Percentiles rank a stretch among this genome's conserved stretches.
Conservation (phyloP, 495 filamentous ascomycete genomes). For the Penicillium mononematosum region DNA sequence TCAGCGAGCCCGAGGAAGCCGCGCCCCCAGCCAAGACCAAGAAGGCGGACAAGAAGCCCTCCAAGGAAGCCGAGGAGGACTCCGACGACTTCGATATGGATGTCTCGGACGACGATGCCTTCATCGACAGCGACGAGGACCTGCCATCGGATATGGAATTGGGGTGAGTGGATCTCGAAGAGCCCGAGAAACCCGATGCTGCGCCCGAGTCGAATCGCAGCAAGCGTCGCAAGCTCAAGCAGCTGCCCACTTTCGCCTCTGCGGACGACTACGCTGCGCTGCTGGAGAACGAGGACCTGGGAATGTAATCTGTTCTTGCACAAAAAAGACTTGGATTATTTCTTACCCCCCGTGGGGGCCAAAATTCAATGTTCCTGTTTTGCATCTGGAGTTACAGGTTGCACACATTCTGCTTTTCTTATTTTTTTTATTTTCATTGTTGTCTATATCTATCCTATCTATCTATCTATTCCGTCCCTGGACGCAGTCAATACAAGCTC, state of each 20-base stretch:
- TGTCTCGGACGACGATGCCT: conserved; percentile 51
- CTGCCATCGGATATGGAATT: conserved; percentile 53
- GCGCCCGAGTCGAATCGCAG: conserved; percentile 49
- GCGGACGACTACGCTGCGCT: conserved; percentile 90
- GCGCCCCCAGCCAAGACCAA: conserved; percentile 28
- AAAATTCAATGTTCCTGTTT: conserved; percentile 11
- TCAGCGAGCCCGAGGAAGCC: conserved; percentile 20
- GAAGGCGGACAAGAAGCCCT: conserved; percentile 43
- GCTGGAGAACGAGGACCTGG: conserved; percentile 71
- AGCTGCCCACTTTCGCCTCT: conserved; percentile 87
- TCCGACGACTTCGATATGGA: conserved; percentile 54
- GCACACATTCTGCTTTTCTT: neutral
- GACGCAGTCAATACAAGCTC: conserved; percentile 1
- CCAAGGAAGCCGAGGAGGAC: conserved; percentile 44
- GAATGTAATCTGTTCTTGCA: conserved; percentile 34
- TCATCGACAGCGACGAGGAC: conserved; percentile 55
- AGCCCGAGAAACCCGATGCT: conserved; percentile 40
- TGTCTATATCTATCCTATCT: conserved; percentile 3
- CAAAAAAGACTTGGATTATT: conserved; percentile 1
- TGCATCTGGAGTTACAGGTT: conserved; percentile 12
- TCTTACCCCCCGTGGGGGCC: conserved; percentile 7
- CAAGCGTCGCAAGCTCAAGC: conserved; percentile 81
- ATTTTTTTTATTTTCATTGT: conserved; percentile 5
- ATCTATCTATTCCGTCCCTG: neutral
- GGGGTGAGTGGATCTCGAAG: conserved; percentile 31